Percentiles rank a stretch among this genome's conserved stretches.
These are phyloP conservation scores for Hyaloscypha bicolor DNA, from an alignment of 495 filamentous ascomycete species.

Conservation along the genomic window DNA sequence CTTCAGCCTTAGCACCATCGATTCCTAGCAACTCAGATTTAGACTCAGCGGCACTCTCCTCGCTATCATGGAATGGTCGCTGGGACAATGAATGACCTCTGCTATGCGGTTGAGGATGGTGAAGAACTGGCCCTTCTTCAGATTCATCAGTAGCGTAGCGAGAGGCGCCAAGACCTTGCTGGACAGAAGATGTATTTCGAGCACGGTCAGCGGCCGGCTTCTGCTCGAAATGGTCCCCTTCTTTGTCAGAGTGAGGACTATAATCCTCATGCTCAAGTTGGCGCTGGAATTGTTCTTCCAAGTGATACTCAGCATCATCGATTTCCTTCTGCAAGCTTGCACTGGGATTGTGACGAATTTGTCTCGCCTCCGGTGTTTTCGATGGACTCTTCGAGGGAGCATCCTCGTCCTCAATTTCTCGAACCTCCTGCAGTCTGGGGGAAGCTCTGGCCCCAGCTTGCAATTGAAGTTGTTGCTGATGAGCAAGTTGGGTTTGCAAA, in stretches of 20 bases:
- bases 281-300: conserved; percentile 72
- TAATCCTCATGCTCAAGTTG: conserved; percentile 71
- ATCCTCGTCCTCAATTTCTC: conserved; percentile 56
- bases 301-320: conserved; percentile 81
- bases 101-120: conserved; percentile 64
- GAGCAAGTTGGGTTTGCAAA: conserved; percentile 56
- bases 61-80: conserved; percentile 45
- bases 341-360: conserved; percentile 32
- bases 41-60: conserved; percentile 31
- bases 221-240: conserved; percentile 26
- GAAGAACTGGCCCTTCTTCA: conserved; percentile 50
- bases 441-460: conserved; percentile 55
- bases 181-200: conserved; percentile 39
- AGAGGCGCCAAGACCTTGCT: conserved; percentile 37
- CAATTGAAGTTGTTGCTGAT: conserved; percentile 52
- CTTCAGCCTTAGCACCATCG: conserved; percentile 39
- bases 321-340: conserved; percentile 73
- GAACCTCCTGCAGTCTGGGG: conserved; percentile 55
- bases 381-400: conserved; percentile 47
- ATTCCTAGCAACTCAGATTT: conserved; percentile 20
- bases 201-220: conserved; percentile 35
- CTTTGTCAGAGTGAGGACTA: conserved; percentile 52
- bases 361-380: conserved; percentile 48
- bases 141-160: conserved; percentile 42
- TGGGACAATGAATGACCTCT: conserved; percentile 60